A percentile compares a stretch with the other conserved stretches of the same genome.
Conservation (phyloP, 2,329 filamentous ascomycete species). For the Podosphaera fusca region DNA sequence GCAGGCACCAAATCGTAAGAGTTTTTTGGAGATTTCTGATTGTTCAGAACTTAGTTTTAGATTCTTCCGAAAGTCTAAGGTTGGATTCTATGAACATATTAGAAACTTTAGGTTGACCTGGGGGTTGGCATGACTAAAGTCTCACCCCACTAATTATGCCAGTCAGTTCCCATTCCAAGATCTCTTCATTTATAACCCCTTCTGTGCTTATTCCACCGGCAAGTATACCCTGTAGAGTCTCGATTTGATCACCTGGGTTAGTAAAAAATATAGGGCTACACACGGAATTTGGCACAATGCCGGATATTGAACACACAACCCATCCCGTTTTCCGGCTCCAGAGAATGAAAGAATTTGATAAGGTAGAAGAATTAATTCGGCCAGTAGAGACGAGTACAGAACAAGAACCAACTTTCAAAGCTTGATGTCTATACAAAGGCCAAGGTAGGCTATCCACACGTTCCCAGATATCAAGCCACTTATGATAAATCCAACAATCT, state of each 20-base stretch:
- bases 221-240: slow-evolving; percentile 34
- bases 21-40: not conserved
- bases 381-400: slow-evolving; percentile 20
- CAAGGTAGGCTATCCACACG: slow-evolving; percentile 39
- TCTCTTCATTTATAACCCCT: slow-evolving; percentile 36
- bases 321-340: slow-evolving; percentile 15
- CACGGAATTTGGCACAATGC: slow-evolving; percentile 3
- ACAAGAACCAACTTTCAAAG: slow-evolving; percentile 27
- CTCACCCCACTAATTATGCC: slow-evolving; percentile 6
- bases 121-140: not conserved
- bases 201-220: slow-evolving; percentile 47
- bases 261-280: slow-evolving; percentile 10
- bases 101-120: not conserved
- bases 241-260: slow-evolving; percentile 3
- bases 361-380: slow-evolving; percentile 11
- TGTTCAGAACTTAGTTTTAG: not conserved
- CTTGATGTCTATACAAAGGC: slow-evolving; percentile 56
- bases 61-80: not conserved
- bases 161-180: slow-evolving; percentile 40
- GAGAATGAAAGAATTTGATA: slow-evolving; percentile 8
- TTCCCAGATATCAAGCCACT: slow-evolving; percentile 32
- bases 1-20: slow-evolving; percentile 22
- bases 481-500: slow-evolving; percentile 55
- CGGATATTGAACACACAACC: slow-evolving; percentile 8
- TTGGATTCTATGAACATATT: slow-evolving; percentile 1